phyloP scores from a whole-genome alignment of 257 asterid species.

The Echites panduratus region DNA sequence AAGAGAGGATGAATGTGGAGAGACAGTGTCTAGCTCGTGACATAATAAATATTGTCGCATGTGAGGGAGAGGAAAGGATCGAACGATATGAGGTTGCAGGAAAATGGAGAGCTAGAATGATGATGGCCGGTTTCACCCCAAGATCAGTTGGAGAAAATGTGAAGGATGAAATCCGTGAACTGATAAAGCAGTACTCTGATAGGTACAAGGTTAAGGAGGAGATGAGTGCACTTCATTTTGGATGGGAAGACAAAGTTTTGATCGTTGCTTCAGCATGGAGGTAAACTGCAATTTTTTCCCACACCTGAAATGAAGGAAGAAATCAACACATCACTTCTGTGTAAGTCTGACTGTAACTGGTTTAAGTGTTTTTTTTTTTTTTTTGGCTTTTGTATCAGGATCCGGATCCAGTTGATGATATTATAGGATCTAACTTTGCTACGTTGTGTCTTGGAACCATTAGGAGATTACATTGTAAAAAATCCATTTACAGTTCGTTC shows the following conservation, averaged over 20 bases:
- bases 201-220: slow-evolving; percentile 68
- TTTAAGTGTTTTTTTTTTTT: slow-evolving; percentile 10
- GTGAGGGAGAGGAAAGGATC: slow-evolving; percentile 89
- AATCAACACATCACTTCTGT: background rate
- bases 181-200: slow-evolving; percentile 59
- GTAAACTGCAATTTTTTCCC: slow-evolving; percentile 13
- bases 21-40: slow-evolving; percentile 91
- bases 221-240: slow-evolving; percentile 71
- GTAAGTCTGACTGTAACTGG: slow-evolving; percentile 2
- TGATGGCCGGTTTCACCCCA: slow-evolving; percentile 84
- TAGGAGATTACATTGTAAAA: background rate
- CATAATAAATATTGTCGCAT: slow-evolving; percentile 75
- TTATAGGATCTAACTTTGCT: slow-evolving; percentile 14
- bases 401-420: slow-evolving; percentile 11
- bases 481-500: background rate
- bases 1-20: slow-evolving; percentile 84
- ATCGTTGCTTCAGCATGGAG: slow-evolving; percentile 82
- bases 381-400: background rate
- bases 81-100: slow-evolving; percentile 95
- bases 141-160: slow-evolving; percentile 57
- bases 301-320: background rate
- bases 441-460: background rate
- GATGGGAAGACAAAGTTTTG: slow-evolving; percentile 85
- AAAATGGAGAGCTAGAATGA: slow-evolving; percentile 96
- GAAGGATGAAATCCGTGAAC: slow-evolving; percentile 44